Base-by-base conservation (phyloP, 768 basidiomycete genomes). In the Termitomyces sp. region DNA sequence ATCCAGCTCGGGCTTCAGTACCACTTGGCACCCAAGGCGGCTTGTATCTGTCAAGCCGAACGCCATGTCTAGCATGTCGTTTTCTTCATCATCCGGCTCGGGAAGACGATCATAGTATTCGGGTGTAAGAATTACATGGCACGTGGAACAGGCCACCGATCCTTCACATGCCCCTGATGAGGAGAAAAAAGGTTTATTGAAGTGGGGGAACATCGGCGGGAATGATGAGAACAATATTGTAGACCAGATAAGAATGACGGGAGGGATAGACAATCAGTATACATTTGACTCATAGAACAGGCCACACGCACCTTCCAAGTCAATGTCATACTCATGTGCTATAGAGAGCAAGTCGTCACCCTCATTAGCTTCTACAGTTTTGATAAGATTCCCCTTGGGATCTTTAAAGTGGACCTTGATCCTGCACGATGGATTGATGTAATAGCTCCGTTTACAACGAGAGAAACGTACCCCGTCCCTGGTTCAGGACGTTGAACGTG, bases 21-120 rank as follows among this genome's bases (percentile, higher is more conserved):
- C 69, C 24, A 91, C 87, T 69, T 91, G 89, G 67, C 89, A 91
- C 0, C 90, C 90, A 20, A 92, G 74, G 10, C 86, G 78, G 61
- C 89, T 96, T 64, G 96, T 98, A 67, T 98, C 96, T 0, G 94
- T 95, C 53, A 98, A 79, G 0, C 93, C 97, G 66, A 98, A 98
- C 4, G 96, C 96, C 82, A 98, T 92, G 71, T 98, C 96, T 39
- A 99, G 82, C 93, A 95, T 95, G 66, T 94, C 95, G 67, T 98
- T 99, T 75, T 99, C 96, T 68, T 99, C 96, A 63, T 98, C 96
- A 55, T 91, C 91, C 4, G 96, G 95, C 67, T 98, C 96, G 1
- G 92, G 89, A 3, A 98, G 81, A 47, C 82, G 70, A 71, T 98
- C 92, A 69, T 95, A 98, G 59, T 87, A 79, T 66, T 94, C 87